Percentiles rank a stretch among this genome's conserved stretches.
Evolutionary conservation across 768 basidiomycete species (phyloP).

Genomic region (Lactarius quietus): DNA sequence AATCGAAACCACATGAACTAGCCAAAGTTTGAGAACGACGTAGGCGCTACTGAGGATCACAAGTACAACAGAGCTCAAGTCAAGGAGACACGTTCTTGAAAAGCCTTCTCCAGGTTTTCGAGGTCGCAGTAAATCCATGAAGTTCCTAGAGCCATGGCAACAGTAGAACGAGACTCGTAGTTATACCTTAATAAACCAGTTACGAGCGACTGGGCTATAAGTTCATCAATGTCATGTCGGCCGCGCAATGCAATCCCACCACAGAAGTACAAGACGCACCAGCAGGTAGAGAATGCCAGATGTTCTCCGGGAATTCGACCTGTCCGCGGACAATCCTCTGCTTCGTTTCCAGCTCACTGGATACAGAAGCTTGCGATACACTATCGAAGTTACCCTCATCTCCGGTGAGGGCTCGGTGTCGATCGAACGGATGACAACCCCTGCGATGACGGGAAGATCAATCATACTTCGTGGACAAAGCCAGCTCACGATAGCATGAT

Average conservation of each 20-base stretch:
- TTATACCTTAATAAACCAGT: conserved; percentile 58
- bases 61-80: conserved; percentile 7
- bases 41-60: neutral
- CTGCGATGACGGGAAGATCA: conserved; percentile 2
- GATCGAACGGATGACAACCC: conserved; percentile 23
- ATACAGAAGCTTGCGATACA: conserved; percentile 42
- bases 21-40: neutral
- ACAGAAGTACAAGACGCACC: conserved; percentile 42
- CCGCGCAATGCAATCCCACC: conserved; percentile 4
- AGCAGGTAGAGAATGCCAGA: conserved; percentile 55
- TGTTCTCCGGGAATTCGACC: conserved; percentile 44
- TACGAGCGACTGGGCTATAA: conserved; percentile 58
- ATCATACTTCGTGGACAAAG: neutral
- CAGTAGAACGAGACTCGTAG: conserved; percentile 56
- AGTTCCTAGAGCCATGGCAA: conserved; percentile 55
- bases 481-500: conserved; percentile 75
- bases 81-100: conserved; percentile 48
- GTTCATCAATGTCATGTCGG: neutral
- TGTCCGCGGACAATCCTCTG: conserved; percentile 55
- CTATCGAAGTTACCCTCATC: neutral
- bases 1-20: conserved; percentile 11
- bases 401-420: neutral
- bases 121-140: conserved; percentile 66
- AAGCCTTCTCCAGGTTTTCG: conserved; percentile 56
- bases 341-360: conserved; percentile 60